Base-by-base conservation (phyloP, 129 eudicot genomes). In the Centrapalus pauciflorus region DNA sequence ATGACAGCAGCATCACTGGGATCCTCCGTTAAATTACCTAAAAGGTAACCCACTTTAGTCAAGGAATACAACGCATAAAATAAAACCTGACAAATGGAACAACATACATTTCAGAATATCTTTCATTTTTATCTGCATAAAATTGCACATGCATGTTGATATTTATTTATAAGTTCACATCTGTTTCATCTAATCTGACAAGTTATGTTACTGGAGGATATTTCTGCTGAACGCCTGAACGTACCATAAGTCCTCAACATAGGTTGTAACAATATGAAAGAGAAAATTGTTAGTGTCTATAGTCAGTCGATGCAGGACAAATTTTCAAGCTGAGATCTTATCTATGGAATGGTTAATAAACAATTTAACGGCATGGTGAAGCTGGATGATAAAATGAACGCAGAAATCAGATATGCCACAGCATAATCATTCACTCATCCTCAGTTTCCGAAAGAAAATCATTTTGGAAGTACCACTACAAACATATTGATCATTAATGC, bases 21-120 rank as follows among this genome's bases (percentile, higher is more conserved):
- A 72, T 55, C 86, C 65, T 71, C 85, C 62, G 57, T 57, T 70
- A 80, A 55, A 66, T 61, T 78, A 49, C 97, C 98, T 93, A 35
- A 54, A 64, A 43, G 25, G 27, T 48, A 17, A 25, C 28, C 41
- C 64, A 16, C 57, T 55, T 64, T 65, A 55, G 74, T 66, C 51
- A 64, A 71, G 29, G 67, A 43, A 61, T 34, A 57, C 5, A 7
- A 45, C 40, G 7, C 8, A 49, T 64, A 45, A 23, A 35, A 46
- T 4, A 51, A 62, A 19, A 58, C 25, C 45, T 58, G 43, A 58
- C 16, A 29, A 29, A 32, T 40, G 16, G 20, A 11, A 34, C 7
- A 34, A 34, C 30, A 61, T 21, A 11, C 24, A 37, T 20, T 33
- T 32, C 35, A 21, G 12, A 38, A 13, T 0, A 16, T 30, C 11